phyloP scores from a whole-genome alignment of 73 alveolate genomes.

The Symbiodinium natans region DNA sequence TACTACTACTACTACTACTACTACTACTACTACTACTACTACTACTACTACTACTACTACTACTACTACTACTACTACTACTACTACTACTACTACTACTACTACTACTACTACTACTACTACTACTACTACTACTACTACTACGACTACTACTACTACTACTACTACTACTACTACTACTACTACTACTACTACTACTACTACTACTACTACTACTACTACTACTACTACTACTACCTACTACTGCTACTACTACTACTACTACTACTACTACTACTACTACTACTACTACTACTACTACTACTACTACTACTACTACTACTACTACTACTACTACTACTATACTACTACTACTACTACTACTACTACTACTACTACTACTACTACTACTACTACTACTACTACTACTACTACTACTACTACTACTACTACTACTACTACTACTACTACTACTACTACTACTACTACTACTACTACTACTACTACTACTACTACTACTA shows the following conservation, averaged over 20 bases:
- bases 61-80: neutral
- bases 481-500: neutral
- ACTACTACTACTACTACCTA: no score
- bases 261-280: neutral
- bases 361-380: neutral
- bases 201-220: neutral
- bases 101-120: neutral
- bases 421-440: slow-evolving; percentile 22
- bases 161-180: neutral
- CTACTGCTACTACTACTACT: no score
- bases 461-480: neutral
- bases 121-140: neutral
- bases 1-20: no score
- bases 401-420: slow-evolving; percentile 8
- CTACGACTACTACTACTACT: no score
- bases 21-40: no score
- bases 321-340: no score
- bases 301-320: neutral
- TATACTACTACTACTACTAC: no score
- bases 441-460: slow-evolving; percentile 16
- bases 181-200: neutral
- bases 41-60: neutral
- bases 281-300: neutral
- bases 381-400: slow-evolving; percentile 15
- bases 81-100: neutral